These are phyloP conservation scores for Colletotrichum cereale DNA, from an alignment of 2,329 filamentous ascomycete species.

Conservation along the genomic window DNA sequence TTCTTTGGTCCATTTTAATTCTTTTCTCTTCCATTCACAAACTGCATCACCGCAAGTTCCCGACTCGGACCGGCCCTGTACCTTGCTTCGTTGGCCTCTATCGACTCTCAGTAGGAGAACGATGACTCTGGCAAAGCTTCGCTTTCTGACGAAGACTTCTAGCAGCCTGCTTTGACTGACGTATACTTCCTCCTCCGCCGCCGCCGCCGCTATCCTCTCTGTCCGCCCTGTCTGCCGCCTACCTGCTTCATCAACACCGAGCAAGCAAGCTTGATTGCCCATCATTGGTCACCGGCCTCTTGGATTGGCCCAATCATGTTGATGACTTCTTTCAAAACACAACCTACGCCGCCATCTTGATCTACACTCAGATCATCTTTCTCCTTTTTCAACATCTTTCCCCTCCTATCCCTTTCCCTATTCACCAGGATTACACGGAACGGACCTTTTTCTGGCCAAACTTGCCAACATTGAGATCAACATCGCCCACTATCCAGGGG, in stretches of 20 bases:
- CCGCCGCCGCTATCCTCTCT: slow-evolving; percentile 46
- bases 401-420: slow-evolving; percentile 47
- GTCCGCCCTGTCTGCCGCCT: slow-evolving; percentile 41
- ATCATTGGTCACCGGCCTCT: slow-evolving; percentile 57
- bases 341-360: slow-evolving; percentile 57
- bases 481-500: slow-evolving; percentile 5
- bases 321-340: slow-evolving; percentile 53
- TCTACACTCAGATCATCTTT: slow-evolving; percentile 44
- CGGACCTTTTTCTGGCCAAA: slow-evolving; percentile 6
- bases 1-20: slow-evolving; percentile 42
- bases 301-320: slow-evolving; percentile 59
- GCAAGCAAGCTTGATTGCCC: slow-evolving; percentile 46
- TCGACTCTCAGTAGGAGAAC: slow-evolving; percentile 50
- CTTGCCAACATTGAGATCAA: slow-evolving; percentile 16
- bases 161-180: slow-evolving; percentile 55
- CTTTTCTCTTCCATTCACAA: slow-evolving; percentile 43
- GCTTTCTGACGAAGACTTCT: slow-evolving; percentile 51
- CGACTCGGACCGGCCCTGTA: slow-evolving; percentile 53
- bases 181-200: slow-evolving; percentile 50
- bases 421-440: slow-evolving; percentile 37
- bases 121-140: slow-evolving; percentile 54
- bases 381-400: slow-evolving; percentile 50
- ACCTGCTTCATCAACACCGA: slow-evolving; percentile 36
- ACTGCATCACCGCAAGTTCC: slow-evolving; percentile 51
- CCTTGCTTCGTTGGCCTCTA: slow-evolving; percentile 46